Conservation (phyloP, 23 red algal genomes). For the Gracilaria gracilis region DNA sequence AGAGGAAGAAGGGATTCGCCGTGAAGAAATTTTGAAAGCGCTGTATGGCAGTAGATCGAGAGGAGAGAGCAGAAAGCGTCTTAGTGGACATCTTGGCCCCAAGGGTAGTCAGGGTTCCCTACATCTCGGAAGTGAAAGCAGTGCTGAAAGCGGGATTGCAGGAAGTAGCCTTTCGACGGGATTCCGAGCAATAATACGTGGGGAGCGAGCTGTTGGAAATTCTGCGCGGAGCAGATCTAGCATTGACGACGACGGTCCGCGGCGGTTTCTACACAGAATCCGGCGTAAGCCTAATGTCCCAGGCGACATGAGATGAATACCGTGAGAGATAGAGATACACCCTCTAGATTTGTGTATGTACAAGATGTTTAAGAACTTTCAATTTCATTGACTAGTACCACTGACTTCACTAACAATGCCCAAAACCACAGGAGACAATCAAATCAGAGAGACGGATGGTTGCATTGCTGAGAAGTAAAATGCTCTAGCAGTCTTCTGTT, state of each 20-base stretch:
- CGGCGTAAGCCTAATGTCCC: background rate
- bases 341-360: background rate
- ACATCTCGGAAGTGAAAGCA: conserved; percentile 15
- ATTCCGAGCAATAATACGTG: conserved; percentile 2
- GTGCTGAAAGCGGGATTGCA: background rate
- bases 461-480: background rate
- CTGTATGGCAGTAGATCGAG: conserved; percentile 13
- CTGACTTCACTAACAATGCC: background rate
- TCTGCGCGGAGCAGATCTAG: background rate
- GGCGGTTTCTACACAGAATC: conserved; percentile 12
- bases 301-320: background rate
- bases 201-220: conserved; percentile 13
- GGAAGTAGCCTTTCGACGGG: background rate
- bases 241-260: conserved; percentile 9
- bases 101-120: background rate
- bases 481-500: background rate
- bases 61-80: background rate
- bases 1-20: conserved; percentile 20
- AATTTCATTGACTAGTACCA: background rate
- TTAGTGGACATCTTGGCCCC: background rate
- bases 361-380: background rate
- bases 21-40: conserved; percentile 36
- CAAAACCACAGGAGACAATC: background rate
- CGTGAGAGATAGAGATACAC: background rate
- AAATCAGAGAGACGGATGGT: background rate